Evolutionary conservation across 805 yeast genomes (phyloP), one percentile per base, ranked within the genome.

Genomic region (Saturnispora zaruensis): DNA sequence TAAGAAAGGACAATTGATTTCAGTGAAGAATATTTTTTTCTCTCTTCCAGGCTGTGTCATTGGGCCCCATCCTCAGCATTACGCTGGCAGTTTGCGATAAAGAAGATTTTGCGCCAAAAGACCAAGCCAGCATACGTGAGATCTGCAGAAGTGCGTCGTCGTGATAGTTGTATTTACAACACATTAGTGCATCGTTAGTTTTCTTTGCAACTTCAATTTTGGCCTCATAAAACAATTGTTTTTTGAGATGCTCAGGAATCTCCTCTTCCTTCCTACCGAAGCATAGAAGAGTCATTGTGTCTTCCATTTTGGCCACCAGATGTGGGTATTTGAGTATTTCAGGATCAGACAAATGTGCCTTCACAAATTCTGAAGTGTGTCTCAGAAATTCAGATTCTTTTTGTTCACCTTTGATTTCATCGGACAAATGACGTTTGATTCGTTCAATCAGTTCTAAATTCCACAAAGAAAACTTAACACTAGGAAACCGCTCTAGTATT

Each of bases 261-360:
- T 44, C 28, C 33, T 44, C 38, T 34, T 52, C 45, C 33, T 40
- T 33, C 32, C 41, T 21, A 40, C 51, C 25, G 45, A 52, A 21
- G 30, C 41, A 16, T 6, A 47, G 14, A 11, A 47, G 50, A 14
- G 46, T 43, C 46, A 52, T 46, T 9, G 48, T 43, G 9, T 47
- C 48, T 21, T 52, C 48, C 36, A 46, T 49, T 26, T 20, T 14
- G 5, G n/a, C 20, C 24, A 23, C 41, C 13, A 36, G 26, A 14
- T 42, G 28, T 9, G n/a, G 23, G n/a, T 42, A 44, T 13, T 23
- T 18, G 21, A 23, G 30, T 4, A 50, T 34, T 9, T 38, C 37
- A 2, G 33, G 34, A 25, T 44, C 26, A n/a, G 51, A 32, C 28
- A 47, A 16, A 26, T n/a, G 24, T 23, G 9, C 3, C 6, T 18